Evolutionary conservation across 2,329 filamentous ascomycete genomes (phyloP).

Genomic region (Talaromyces sp.): DNA sequence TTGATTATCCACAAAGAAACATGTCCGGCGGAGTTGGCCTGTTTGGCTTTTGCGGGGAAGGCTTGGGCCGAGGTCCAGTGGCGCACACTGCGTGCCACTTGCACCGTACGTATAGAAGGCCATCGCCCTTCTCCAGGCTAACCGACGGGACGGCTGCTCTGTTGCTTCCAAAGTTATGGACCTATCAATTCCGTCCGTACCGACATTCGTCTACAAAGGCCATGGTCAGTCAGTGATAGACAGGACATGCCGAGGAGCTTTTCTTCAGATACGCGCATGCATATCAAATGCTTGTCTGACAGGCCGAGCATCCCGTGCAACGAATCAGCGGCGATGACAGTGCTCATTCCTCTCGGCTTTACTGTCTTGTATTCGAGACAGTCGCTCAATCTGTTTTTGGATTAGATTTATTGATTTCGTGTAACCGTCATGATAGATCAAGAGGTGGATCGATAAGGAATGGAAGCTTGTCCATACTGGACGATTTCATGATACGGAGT

Average conservation of each 20-base stretch:
- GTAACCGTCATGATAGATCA: not conserved
- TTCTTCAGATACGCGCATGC: not conserved
- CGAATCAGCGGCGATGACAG: not conserved
- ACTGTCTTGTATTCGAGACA: not conserved
- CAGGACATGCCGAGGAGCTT: not conserved
- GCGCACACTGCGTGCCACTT: too few species aligned
- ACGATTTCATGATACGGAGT: not conserved
- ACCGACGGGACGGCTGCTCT: not conserved
- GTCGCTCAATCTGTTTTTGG: not conserved
- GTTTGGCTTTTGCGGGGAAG: slow-evolving; percentile 14
- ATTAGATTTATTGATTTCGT: not conserved
- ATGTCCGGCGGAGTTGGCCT: not conserved
- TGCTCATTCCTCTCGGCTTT: not conserved
- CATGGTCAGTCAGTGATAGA: not conserved
- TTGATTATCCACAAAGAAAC: not conserved
- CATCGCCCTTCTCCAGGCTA: not conserved
- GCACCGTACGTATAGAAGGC: not conserved
- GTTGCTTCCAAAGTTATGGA: not conserved
- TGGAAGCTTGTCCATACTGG: not conserved
- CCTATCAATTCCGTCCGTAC: not conserved
- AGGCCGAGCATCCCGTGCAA: not conserved
- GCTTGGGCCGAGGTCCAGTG: slow-evolving; percentile 7
- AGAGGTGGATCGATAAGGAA: not conserved
- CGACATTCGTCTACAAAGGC: not conserved
- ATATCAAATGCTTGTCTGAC: not conserved